Percentiles rank a stretch among this genome's conserved stretches.
phyloP scores from a whole-genome alignment of 306 rosid species.

The Glycyrrhiza uralensis region DNA sequence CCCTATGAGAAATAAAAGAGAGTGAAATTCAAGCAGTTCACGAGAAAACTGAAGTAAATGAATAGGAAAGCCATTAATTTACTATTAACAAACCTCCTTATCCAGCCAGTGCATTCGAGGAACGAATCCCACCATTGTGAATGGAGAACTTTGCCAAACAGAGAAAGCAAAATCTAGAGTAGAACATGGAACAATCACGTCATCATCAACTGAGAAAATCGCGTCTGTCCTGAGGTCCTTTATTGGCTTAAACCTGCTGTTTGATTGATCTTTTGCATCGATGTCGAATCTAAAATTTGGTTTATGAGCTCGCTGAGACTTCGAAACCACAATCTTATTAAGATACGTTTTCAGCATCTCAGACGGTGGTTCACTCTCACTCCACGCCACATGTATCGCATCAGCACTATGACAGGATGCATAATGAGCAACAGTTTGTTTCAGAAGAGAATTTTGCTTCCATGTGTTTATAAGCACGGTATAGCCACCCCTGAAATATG shows the following conservation, averaged over 20 bases:
- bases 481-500: slow-evolving; percentile 44
- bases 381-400: slow-evolving; percentile 47
- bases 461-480: slow-evolving; percentile 57
- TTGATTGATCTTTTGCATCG: slow-evolving; percentile 30
- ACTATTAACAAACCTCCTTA: slow-evolving; percentile 37
- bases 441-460: slow-evolving; percentile 47
- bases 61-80: background rate
- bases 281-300: slow-evolving; percentile 40
- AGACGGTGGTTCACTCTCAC: slow-evolving; percentile 40
- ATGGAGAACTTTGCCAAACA: slow-evolving; percentile 52
- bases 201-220: slow-evolving; percentile 56
- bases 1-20: background rate
- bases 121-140: slow-evolving; percentile 59
- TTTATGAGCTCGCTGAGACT: slow-evolving; percentile 28
- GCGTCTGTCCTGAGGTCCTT: slow-evolving; percentile 35
- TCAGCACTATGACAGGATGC: slow-evolving; percentile 42
- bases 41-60: background rate
- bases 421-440: slow-evolving; percentile 46
- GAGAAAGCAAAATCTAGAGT: slow-evolving; percentile 54
- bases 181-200: slow-evolving; percentile 52
- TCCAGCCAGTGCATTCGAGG: slow-evolving; percentile 64
- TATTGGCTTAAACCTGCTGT: slow-evolving; percentile 43
- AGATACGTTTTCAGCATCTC: slow-evolving; percentile 36
- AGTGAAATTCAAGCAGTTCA: background rate
- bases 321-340: slow-evolving; percentile 32